Evolutionary conservation across 371 early-diverging fungal species (phyloP).

Genomic region (Apophysomyces trapeziformis): DNA sequence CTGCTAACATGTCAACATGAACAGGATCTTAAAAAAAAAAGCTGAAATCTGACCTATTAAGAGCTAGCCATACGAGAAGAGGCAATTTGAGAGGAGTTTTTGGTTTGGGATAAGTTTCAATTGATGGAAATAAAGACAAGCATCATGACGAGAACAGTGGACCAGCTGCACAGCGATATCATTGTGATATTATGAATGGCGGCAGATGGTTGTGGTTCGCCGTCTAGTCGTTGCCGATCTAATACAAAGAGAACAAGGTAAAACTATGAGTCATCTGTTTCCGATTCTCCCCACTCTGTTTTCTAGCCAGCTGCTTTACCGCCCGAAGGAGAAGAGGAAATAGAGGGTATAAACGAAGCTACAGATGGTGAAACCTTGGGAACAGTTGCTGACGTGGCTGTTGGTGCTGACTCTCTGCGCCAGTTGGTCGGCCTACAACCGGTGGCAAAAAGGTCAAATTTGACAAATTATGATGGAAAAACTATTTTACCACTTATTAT

Average conservation of each 20-base stretch:
- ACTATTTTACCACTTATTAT: conserved; percentile 14
- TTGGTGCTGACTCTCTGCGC: background rate
- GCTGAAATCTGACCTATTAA: too few species aligned
- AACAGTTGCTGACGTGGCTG: background rate
- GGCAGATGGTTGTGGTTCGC: background rate
- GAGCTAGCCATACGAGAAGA: too few species aligned
- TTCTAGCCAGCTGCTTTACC: too few species aligned
- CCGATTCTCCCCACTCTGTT: too few species aligned
- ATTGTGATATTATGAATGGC: background rate
- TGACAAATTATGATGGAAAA: background rate
- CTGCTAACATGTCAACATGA: too few species aligned
- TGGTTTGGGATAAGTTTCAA: background rate
- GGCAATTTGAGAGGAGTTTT: background rate
- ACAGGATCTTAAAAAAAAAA: too few species aligned
- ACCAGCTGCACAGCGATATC: background rate
- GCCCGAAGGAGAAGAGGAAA: conserved; percentile 4
- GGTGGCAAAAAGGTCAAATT: background rate
- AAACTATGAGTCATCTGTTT: too few species aligned
- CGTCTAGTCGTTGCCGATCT: background rate
- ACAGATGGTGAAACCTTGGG: too few species aligned
- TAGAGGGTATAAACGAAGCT: background rate
- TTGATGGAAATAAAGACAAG: background rate
- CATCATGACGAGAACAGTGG: background rate
- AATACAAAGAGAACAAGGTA: background rate
- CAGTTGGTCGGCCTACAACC: background rate